Evolutionary conservation across 2,329 filamentous ascomycete genomes (phyloP), one percentile per base, ranked within the genome.

Genomic region (Calycina marina): DNA sequence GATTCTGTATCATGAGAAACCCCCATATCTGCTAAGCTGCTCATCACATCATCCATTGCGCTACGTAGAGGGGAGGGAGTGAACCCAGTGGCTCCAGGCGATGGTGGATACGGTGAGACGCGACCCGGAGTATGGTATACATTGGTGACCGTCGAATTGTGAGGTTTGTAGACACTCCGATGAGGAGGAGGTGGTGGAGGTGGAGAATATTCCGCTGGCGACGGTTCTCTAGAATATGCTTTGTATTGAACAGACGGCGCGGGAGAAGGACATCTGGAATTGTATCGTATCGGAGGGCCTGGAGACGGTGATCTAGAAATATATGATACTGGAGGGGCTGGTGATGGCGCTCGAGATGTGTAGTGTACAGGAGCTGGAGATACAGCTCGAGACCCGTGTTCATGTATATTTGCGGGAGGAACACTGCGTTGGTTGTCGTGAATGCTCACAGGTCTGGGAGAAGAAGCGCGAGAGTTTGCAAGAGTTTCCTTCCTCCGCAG

Each of bases 1-100:
- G 69, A 65, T 18, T 69, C 65, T 10, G 62, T 62, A 14, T 66
- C 59, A 35, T 67, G 65, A 25, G 69, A 62, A 45, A 77, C 63
- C 12, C 77, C 77, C 63, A 98, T 82, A 38, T 86, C 85, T 50
- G 93, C 78, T 26, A 98, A 58, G 35, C 90, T 92, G 43, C 90
- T 84, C 73, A 96, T 94, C 4, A 98, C 86, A 55, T 92, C 88
- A 50, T 96, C 88, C 85, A 98, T 98, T 1, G 90, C 90, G 54
- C 86, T 84, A 37, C 90, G 70, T 3, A 98, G 61, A 0, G 90
- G 90, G 2, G 90, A 96, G 1, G 90, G 90, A 0, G 90, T 98
- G 53, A 82, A 61, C 2, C 73, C 74, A 27, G 66, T 70, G 24
- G 62, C 61, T 28, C 65, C 71, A 2, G 80, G 74, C 4, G 83